Base-by-base conservation (phyloP, 2,329 filamentous ascomycete species). In the Sclerotinia subarctica region DNA sequence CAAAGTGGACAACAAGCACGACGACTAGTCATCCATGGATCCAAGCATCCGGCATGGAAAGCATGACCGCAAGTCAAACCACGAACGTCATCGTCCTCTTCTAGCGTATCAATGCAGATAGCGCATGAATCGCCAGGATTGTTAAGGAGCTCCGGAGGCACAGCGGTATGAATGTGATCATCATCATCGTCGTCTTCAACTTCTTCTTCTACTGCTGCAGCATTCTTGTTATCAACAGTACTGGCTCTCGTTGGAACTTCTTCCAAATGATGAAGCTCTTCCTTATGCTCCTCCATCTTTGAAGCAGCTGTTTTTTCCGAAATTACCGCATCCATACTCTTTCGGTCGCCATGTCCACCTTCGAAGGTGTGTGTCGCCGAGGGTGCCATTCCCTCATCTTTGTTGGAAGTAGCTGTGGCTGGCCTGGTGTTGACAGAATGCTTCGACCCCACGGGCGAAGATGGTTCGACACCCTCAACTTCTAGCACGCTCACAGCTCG, bases 21-120 rank as follows among this genome's bases (percentile, higher is more conserved):
- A 71, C 95, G 88, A 76, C 91, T 94, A 13, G 95, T 99, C 71
- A 99, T 82, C 95, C 95, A 99, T 15, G 95, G 95, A 74, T 99
- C 95, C 60, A 99, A 87, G 77, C 95, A 99, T 51, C 90, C 92
- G 63, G 93, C 94, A 78, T 99, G 95, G 86, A 98, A 99, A 66
- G 94, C 94, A 79, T 99, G 95, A n/a, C 95, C 95, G 76, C 95
- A 99, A 5, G 92, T 93, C 70, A 99, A 82, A 2, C 95, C 95
- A 73, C 95, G 92, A 62, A 99, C 89, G 77, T 99, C 94, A 74
- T 98, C 95, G 71, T 97, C 92, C 71, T 98, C 93, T 78, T 99
- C 95, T 24, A 99, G 86, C 0, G 87, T 90, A 77, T 99, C 95
- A 72, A 99, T 90, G 79, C 95, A 99, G 74, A 99, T 98, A 63